Percentiles rank a stretch among this genome's conserved stretches.
Evolutionary conservation across 768 basidiomycete genomes (phyloP).

Genomic region (Lactarius quietus): DNA sequence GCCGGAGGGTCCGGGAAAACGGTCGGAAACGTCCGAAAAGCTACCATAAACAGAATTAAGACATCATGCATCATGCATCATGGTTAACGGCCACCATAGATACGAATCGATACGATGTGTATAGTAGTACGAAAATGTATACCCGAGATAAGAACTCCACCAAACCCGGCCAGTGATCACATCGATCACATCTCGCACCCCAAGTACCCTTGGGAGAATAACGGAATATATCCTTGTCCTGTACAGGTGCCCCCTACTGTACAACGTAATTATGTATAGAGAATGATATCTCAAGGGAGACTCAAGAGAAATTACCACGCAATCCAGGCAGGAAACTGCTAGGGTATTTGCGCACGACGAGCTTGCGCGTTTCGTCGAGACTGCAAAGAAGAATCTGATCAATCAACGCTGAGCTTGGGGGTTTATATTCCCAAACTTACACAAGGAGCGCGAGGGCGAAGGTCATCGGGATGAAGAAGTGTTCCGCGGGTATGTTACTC

Average conservation of each 20-base stretch:
- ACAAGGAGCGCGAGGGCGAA: slow-evolving; percentile 35
- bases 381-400: background rate
- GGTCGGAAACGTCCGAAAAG: no score
- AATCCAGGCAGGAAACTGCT: slow-evolving; percentile 15
- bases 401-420: background rate
- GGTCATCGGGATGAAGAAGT: slow-evolving; percentile 51
- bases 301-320: slow-evolving; percentile 16
- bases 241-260: background rate
- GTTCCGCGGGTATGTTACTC: slow-evolving; percentile 40
- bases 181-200: background rate
- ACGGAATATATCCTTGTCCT: background rate
- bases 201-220: background rate
- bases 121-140: no score
- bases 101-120: no score
- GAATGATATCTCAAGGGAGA: background rate
- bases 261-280: background rate
- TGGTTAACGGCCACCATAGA: no score
- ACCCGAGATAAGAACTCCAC: no score
- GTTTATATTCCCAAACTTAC: slow-evolving; percentile 24
- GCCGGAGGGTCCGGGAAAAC: no score
- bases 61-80: no score
- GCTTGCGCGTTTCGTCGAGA: slow-evolving; percentile 24
- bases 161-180: no score
- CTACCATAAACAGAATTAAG: no score
- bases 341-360: slow-evolving; percentile 20